Base-by-base conservation (phyloP, 2,329 filamentous ascomycete genomes). In the Calonectria pseudoturangicola region DNA sequence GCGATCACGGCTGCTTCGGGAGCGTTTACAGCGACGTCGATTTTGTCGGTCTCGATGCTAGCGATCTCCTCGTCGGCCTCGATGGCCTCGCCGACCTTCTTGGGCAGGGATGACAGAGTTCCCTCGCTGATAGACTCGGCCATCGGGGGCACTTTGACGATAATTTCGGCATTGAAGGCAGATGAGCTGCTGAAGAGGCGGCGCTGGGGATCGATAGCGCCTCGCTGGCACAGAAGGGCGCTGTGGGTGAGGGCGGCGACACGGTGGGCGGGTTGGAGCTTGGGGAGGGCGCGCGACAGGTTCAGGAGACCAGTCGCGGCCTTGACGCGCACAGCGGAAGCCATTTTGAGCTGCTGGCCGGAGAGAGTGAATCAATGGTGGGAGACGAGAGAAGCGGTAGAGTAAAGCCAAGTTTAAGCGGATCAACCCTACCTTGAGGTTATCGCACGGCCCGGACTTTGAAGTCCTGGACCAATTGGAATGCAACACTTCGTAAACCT, bases 1-100 rank as follows among this genome's bases (percentile, higher is more conserved):
- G 75, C 77, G 1, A 83, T 72, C 15, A 77, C 69, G 16, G 76
- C 81, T 6, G 70, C 70, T 51, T 82, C 77, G 27, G 73, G 75
- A 5, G 80, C 77, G 67, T 77, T 81, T 13, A 82, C 81, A 2
- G 81, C 75, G 28, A 82, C 75, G 48, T 82, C 81, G 8, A 82
- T 82, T 77, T 82, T 82, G 76, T 82, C 81, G 2, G 81, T 82
- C 73, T 82, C 81, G 69, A 82, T 82, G 66, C 76, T 83, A 25
- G 80, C 81, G 25, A 82, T 73, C 60, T 82, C 81, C 56, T 83
- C 81, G 51, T 82, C 81, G 33, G 74, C 76, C 48, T 82, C 81
- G 21, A 82, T 74, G 28, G 67, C 71, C 39, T 83, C 81, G 51
- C 81, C 81, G 3, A 82, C 66, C 72, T 82, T 78, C 73, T 82